Percentiles rank a stretch among this genome's conserved stretches.
These are phyloP conservation scores for Auriscalpium microsporum DNA, from an alignment of 768 basidiomycete species.

Conservation along the genomic window DNA sequence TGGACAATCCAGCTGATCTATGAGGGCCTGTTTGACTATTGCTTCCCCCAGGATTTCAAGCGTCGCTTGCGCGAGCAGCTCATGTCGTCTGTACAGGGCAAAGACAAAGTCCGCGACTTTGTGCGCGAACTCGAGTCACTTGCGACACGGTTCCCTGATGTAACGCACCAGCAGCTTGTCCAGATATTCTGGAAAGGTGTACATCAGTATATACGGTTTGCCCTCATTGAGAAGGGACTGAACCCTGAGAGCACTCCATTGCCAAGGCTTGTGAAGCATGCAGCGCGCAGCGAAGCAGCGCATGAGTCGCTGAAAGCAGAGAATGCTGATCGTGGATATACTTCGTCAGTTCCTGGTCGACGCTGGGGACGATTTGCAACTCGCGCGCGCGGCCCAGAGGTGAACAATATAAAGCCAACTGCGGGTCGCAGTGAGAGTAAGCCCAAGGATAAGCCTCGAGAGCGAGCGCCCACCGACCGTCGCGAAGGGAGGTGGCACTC, in stretches of 20 bases:
- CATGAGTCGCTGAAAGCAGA: not conserved
- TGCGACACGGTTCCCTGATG: slow-evolving; percentile 10
- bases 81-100: slow-evolving; percentile 1
- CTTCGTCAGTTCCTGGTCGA: not conserved
- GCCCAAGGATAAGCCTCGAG: not conserved
- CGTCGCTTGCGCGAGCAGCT: not conserved
- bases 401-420: not conserved
- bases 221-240: slow-evolving; percentile 15
- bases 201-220: slow-evolving; percentile 11
- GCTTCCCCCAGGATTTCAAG: slow-evolving; percentile 17
- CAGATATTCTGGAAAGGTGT: slow-evolving; percentile 10
- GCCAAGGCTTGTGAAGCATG: not conserved
- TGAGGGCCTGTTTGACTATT: slow-evolving; percentile 17
- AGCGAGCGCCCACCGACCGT: not conserved
- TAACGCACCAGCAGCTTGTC: slow-evolving; percentile 6
- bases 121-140: slow-evolving; percentile 15
- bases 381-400: not conserved
- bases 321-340: not conserved
- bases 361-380: not conserved
- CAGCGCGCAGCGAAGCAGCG: not conserved
- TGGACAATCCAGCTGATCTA: slow-evolving; percentile 13
- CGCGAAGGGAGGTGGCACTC: too few species aligned
- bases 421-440: not conserved
- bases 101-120: slow-evolving; percentile 10
- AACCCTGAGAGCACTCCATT: not conserved